Evolutionary conservation across 1,284 basidiomycete species (phyloP).

Genomic region (Prillingera fragicola): DNA sequence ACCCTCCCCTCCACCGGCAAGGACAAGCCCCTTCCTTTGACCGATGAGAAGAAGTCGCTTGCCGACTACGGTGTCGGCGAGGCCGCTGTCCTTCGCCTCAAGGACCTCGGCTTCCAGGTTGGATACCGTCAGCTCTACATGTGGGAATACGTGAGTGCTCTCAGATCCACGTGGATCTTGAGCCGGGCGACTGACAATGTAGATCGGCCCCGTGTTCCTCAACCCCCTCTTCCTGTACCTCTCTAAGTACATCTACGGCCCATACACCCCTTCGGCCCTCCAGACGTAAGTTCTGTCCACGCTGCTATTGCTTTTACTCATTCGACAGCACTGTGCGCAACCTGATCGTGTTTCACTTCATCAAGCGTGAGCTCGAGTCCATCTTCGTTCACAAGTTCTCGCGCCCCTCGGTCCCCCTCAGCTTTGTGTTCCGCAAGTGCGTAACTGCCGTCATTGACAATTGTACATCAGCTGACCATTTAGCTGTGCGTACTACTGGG

Average conservation of each 20-base stretch:
- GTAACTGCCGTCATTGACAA: conserved; percentile 21
- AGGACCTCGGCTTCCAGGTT: conserved; percentile 83
- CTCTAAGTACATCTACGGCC: conserved; percentile 37
- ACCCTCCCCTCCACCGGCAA: conserved; percentile 41
- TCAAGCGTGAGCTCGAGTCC: conserved; percentile 91
- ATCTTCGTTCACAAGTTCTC: conserved; percentile 93
- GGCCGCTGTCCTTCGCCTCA: conserved; percentile 60
- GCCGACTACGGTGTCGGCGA: conserved; percentile 56
- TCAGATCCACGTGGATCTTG: not conserved
- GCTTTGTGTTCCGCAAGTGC: conserved; percentile 86
- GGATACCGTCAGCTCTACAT: conserved; percentile 80
- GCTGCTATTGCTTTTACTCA: not conserved
- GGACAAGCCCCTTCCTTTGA: conserved; percentile 51
- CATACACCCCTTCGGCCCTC: conserved; percentile 32
- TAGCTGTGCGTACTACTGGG: conserved; percentile 82
- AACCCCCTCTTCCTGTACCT: conserved; percentile 81
- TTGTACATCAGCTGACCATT: not conserved
- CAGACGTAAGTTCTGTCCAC: conserved; percentile 28
- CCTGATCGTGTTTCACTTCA: conserved; percentile 78
- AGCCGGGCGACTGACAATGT: conserved; percentile 8
- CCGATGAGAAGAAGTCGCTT: conserved; percentile 62
- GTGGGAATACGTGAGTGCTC: conserved; percentile 74
- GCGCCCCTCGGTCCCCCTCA: conserved; percentile 84
- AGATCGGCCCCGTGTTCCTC: conserved; percentile 85
- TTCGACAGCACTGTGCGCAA: conserved; percentile 65